Conservation (phyloP, 495 filamentous ascomycete species). For the Xylaria telfairii region DNA sequence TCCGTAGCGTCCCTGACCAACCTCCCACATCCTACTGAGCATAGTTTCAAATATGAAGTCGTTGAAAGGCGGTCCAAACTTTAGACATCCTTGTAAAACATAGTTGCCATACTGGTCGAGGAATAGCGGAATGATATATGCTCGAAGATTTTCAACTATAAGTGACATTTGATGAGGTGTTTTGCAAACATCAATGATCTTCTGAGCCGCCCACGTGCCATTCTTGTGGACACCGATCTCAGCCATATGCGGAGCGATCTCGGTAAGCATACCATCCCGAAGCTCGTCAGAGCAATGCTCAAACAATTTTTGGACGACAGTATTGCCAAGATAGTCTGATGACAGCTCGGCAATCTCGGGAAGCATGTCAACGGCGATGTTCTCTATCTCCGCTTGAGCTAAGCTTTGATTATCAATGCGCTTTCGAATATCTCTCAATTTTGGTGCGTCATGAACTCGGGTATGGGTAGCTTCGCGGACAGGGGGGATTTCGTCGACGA, state of each 20-base stretch:
- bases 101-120: conserved; percentile 99
- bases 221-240: conserved; percentile 99
- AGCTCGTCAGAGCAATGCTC: conserved; percentile 91
- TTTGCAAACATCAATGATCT: conserved; percentile 96
- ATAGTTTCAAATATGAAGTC: conserved; percentile 98
- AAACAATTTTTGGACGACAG: conserved; percentile 98
- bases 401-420: conserved; percentile 93
- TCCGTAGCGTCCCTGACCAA: conserved; percentile 91
- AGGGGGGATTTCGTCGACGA: conserved; percentile 84
- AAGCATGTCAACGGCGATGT: conserved; percentile 89
- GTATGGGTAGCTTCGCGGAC: conserved; percentile 89
- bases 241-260: conserved; percentile 89
- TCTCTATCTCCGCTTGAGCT: conserved; percentile 85
- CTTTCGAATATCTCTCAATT: conserved; percentile 95
- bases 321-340: conserved; percentile 96
- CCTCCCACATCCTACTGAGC: conserved; percentile 93
- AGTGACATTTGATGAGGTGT: conserved; percentile 81
- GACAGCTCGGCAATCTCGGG: conserved; percentile 94
- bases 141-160: conserved; percentile 81
- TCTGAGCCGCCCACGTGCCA: conserved; percentile 98
- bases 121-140: conserved; percentile 89
- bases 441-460: conserved; percentile 91
- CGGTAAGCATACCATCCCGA: conserved; percentile 87
- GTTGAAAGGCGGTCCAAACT: conserved; percentile 87
- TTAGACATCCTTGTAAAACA: conserved; percentile 92